Evolutionary conservation across 192 early-diverging fungal genomes (phyloP).

Genomic region (Mortierella claussenii): DNA sequence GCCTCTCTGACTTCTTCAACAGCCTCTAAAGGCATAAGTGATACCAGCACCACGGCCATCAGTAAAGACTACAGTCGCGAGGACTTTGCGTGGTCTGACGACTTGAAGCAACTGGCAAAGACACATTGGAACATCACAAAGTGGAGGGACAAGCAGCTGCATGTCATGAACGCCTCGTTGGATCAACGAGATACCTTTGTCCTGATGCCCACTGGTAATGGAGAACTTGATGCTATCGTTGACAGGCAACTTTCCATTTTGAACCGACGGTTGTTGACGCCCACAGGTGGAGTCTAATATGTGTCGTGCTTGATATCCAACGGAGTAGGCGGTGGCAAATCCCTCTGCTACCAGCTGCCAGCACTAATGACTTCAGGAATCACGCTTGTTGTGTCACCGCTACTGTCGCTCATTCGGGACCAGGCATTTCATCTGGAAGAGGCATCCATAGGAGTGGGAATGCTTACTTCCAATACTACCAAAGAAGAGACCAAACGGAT

Average conservation of each 20-base stretch:
- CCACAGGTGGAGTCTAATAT: too few species aligned
- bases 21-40: background rate
- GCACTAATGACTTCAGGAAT: slow-evolving; percentile 80
- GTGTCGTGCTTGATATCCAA: too few species aligned
- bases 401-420: slow-evolving; percentile 95
- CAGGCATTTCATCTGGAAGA: slow-evolving; percentile 83
- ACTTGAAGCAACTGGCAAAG: slow-evolving; percentile 49
- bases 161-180: slow-evolving; percentile 88
- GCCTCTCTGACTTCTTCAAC: background rate
- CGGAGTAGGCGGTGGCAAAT: slow-evolving; percentile 88
- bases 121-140: slow-evolving; percentile 57
- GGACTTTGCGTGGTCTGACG: slow-evolving; percentile 63
- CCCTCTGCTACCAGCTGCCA: slow-evolving; percentile 94
- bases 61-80: slow-evolving; percentile 53
- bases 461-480: slow-evolving; percentile 41
- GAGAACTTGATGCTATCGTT: too few species aligned
- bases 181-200: slow-evolving; percentile 88
- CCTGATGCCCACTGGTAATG: slow-evolving; percentile 94
- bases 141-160: slow-evolving; percentile 81
- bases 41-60: background rate
- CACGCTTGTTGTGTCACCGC: slow-evolving; percentile 90
- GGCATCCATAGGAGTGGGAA: slow-evolving; percentile 43
- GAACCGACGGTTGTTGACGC: too few species aligned
- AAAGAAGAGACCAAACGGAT: slow-evolving; percentile 63
- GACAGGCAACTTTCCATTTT: too few species aligned